Evolutionary conservation across 805 yeast genomes (phyloP).

Genomic region (Hanseniaspora lindneri): DNA sequence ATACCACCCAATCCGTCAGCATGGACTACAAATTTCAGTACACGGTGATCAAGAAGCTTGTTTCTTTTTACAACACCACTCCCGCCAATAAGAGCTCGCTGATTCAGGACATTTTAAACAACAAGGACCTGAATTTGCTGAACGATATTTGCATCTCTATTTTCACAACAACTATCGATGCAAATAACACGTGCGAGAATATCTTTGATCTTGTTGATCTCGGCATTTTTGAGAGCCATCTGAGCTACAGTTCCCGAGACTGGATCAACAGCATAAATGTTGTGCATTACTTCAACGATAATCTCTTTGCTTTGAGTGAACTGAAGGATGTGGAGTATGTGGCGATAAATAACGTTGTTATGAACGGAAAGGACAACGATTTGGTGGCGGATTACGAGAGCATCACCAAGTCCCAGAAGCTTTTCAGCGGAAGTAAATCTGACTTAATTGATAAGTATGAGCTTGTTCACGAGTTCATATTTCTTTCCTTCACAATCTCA

Average conservation of each 20-base stretch:
- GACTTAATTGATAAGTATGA: conserved; percentile 11
- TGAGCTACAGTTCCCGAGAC: not conserved
- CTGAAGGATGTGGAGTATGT: not conserved
- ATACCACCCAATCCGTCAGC: no score
- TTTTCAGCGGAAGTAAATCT: not conserved
- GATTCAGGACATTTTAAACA: conserved; percentile 9
- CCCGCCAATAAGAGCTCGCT: not conserved
- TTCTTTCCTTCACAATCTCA: conserved; percentile 10
- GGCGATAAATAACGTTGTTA: not conserved
- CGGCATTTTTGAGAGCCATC: conserved; percentile 7
- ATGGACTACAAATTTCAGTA: conserved; percentile 14
- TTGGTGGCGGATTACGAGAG: not conserved
- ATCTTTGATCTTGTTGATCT: conserved; percentile 4
- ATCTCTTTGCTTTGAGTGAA: not conserved
- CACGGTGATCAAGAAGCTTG: conserved; percentile 1
- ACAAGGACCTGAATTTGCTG: not conserved
- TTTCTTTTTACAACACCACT: not conserved
- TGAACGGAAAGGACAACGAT: not conserved
- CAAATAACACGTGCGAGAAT: not conserved
- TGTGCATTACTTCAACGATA: not conserved
- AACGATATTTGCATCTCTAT: conserved; percentile 5
- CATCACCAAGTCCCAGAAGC: not conserved
- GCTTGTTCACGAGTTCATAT: conserved; percentile 11
- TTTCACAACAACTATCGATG: not conserved
- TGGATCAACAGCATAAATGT: conserved; percentile 3